A percentile compares a stretch with the other conserved stretches of the same genome.
Evolutionary conservation across 768 basidiomycete genomes (phyloP).

Genomic region (Leucocoprinus leucothites): DNA sequence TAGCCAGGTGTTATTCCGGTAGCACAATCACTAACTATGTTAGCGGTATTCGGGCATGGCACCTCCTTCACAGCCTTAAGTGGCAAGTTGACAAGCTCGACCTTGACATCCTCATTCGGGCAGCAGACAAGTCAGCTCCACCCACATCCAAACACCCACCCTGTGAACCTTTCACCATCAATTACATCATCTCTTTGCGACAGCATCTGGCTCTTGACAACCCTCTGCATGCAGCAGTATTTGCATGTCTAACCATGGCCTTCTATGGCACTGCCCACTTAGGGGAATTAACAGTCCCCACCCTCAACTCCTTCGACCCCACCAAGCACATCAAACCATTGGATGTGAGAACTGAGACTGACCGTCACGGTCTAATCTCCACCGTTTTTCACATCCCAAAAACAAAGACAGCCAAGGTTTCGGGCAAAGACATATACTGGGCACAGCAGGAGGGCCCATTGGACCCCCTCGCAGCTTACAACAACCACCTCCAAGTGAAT

Average conservation of each 20-base stretch:
- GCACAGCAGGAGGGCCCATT: too few relatives aligned
- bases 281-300: constrained; percentile 36
- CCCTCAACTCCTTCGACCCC: constrained; percentile 26
- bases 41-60: constrained; percentile 40
- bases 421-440: too few relatives aligned
- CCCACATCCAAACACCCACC: constrained; percentile 24
- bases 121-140: constrained; percentile 27
- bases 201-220: constrained; percentile 20
- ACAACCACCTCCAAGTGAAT: too few relatives aligned
- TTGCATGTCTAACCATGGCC: constrained; percentile 33
- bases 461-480: too few relatives aligned
- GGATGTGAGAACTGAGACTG: constrained; percentile 16
- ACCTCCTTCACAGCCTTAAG: constrained; percentile 34
- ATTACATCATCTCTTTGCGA: constrained; percentile 19
- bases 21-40: constrained; percentile 35
- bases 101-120: constrained; percentile 26
- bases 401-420: constrained; percentile 26
- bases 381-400: constrained; percentile 25
- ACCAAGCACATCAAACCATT: constrained; percentile 24
- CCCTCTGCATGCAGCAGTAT: constrained; percentile 32
- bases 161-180: constrained; percentile 25
- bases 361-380: constrained; percentile 21
- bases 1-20: constrained; percentile 29
- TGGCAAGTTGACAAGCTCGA: constrained; percentile 27
- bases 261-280: constrained; percentile 32